Percentiles rank a stretch among this genome's conserved stretches.
Evolutionary conservation across 2,329 filamentous ascomycete genomes (phyloP).

Genomic region (Monosporascus cannonballus): DNA sequence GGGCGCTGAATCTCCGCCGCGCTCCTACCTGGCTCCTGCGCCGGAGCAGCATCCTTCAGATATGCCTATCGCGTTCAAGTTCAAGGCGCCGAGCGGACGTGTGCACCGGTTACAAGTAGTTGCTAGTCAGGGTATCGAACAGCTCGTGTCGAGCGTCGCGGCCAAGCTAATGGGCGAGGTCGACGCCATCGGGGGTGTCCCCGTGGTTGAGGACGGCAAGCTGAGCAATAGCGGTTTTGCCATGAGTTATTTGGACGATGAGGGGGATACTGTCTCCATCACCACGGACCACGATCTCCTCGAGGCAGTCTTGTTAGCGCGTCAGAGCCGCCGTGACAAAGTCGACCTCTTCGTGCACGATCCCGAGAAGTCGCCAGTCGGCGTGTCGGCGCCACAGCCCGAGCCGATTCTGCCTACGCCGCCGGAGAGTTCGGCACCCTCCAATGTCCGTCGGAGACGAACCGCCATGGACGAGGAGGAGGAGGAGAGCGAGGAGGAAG

Average conservation of each 20-base stretch:
- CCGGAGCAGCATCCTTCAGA: slow-evolving; percentile 58
- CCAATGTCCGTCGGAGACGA: slow-evolving; percentile 45
- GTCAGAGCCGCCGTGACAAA: slow-evolving; percentile 75
- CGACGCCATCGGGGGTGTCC: slow-evolving; percentile 75
- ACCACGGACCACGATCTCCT: slow-evolving; percentile 90
- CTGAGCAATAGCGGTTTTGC: slow-evolving; percentile 76
- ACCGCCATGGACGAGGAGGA: slow-evolving; percentile 37
- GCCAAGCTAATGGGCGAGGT: slow-evolving; percentile 81
- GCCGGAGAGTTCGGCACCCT: slow-evolving; percentile 37
- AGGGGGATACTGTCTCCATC: slow-evolving; percentile 94
- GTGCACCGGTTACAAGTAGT: slow-evolving; percentile 87
- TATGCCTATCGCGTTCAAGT: slow-evolving; percentile 92
- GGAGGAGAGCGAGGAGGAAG: slow-evolving; percentile 48
- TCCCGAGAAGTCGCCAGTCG: slow-evolving; percentile 79
- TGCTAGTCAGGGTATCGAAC: slow-evolving; percentile 71
- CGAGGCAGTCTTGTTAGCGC: slow-evolving; percentile 81
- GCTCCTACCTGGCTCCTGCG: slow-evolving; percentile 49
- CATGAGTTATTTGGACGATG: slow-evolving; percentile 92
- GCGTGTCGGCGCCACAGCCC: slow-evolving; percentile 46
- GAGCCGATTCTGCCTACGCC: slow-evolving; percentile 38
- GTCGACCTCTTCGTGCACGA: slow-evolving; percentile 97
- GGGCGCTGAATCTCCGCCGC: slow-evolving; percentile 71
- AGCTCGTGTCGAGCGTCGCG: slow-evolving; percentile 71
- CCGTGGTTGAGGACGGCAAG: slow-evolving; percentile 71
- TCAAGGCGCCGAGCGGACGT: slow-evolving; percentile 92